A percentile compares a stretch with the other conserved stretches of the same genome.
Conservation (phyloP, 768 basidiomycete genomes). For the Pulveroboletus sp. region DNA sequence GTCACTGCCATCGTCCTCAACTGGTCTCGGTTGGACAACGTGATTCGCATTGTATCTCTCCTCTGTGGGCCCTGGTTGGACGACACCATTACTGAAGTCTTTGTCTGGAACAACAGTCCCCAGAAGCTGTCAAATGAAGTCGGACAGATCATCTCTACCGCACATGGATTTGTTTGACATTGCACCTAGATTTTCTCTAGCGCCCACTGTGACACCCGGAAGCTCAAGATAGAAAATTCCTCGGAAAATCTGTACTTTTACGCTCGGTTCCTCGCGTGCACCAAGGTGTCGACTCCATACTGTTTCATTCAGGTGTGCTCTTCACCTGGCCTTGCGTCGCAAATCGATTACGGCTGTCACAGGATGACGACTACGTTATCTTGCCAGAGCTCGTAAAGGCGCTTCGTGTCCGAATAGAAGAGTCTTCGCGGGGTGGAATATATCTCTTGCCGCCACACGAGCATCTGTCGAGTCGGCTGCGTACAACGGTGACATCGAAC, state of each 20-base stretch:
- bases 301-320: constrained; percentile 58
- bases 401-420: constrained; percentile 39
- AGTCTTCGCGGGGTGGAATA: constrained; percentile 31
- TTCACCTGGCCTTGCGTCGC: background rate
- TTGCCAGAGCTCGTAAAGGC: constrained; percentile 51
- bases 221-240: constrained; percentile 53
- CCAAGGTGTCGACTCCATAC: constrained; percentile 43
- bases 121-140: constrained; percentile 40
- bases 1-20: constrained; percentile 59
- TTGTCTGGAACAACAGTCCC: constrained; percentile 64
- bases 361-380: constrained; percentile 71
- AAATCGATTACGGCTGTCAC: constrained; percentile 2
- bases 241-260: constrained; percentile 55
- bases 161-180: background rate
- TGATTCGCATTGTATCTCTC: constrained; percentile 47
- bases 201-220: constrained; percentile 39
- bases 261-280: constrained; percentile 57
- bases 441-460: constrained; percentile 61
- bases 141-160: constrained; percentile 9
- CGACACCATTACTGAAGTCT: constrained; percentile 42
- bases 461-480: constrained; percentile 49
- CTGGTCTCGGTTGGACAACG: constrained; percentile 63
- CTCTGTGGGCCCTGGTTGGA: constrained; percentile 47
- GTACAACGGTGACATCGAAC: constrained; percentile 35
- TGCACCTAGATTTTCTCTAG: constrained; percentile 37